Evolutionary conservation across 1,284 basidiomycete genomes (phyloP), one percentile per base, ranked within the genome.

Genomic region (Rhizopogon parksii): DNA sequence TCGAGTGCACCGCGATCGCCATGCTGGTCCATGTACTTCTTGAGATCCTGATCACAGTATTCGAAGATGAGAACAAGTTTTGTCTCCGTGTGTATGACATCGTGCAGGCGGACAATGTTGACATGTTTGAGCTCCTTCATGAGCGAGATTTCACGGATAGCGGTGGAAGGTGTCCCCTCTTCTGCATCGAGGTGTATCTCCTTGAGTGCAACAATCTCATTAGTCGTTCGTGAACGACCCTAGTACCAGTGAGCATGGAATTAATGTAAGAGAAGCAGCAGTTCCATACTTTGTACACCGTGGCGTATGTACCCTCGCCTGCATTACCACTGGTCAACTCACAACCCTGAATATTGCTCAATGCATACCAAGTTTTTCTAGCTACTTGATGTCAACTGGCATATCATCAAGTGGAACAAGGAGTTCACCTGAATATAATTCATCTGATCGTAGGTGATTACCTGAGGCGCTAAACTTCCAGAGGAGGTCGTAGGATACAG

Each of bases 31-130:
- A 99, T 99, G 71, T 98, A 99, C 67, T 95, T 94, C 72, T 99
- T 99, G 51, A 99, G 77, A 71, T 99, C 96, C 68, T 95, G 89
- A 65, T 99, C 96, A 71, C 96, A 96, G 68, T 86, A 99, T 70
- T 99, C 96, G 68, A 99, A 98, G 55, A 99, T 96, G 55, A 99
- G 91, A 62, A 98, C 91, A 40, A 99, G 86, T 64, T 99, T 99
- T 27, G 93, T 89, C 71, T 99, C 94, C 17, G 92, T 96, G 68
- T 98, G 95, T 56, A 99, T 97, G 52, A 99, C 96, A 68, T 99
- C 96, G 76, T 98, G 86, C 14, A 99, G 83, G 60, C 95, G 91
- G 63, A 93, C 89, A 60, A 95, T 93, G 71, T 96, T 95, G 72
- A 88, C 83, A 62, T 96, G 93, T 67, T 94, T 92, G 63, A 96